Conservation (phyloP, 179 eudicot species). For the Amaranthus tricolor region DNA sequence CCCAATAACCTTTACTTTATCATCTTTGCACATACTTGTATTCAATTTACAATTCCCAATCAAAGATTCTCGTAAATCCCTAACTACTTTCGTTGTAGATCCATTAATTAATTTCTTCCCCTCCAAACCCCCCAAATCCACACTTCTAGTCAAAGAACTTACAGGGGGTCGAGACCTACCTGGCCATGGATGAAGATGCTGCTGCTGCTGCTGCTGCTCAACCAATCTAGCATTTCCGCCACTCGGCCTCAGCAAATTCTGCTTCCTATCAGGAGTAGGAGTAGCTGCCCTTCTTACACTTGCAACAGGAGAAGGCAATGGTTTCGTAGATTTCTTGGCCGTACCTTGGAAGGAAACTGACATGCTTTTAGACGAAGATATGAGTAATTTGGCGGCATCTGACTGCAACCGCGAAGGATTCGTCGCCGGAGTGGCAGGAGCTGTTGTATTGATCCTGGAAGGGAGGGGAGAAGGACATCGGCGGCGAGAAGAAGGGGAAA, state of each 20-base stretch:
- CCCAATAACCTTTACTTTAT: conserved; percentile 32
- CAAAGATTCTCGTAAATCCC: conserved; percentile 48
- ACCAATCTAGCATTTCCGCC: conserved; percentile 44
- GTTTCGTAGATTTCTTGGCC: conserved; percentile 16
- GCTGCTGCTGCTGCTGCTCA: conserved; percentile 41
- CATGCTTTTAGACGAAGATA: conserved; percentile 31
- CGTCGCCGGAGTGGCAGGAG: conserved; percentile 15
- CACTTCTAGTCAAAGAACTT: conserved; percentile 53
- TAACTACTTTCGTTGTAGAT: conserved; percentile 57
- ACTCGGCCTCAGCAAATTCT: conserved; percentile 20
- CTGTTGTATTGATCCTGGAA: conserved; percentile 6
- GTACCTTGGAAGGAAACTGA: conserved; percentile 43
- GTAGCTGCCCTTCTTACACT: conserved; percentile 15
- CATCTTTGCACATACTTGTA: conserved; percentile 44
- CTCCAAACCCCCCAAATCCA: conserved; percentile 54
- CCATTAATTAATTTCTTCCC: conserved; percentile 41
- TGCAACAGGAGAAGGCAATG: conserved; percentile 23
- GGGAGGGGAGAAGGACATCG: conserved; percentile 32
- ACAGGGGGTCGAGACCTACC: conserved; percentile 41
- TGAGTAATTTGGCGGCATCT: conserved; percentile 33
- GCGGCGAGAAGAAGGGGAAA: conserved; percentile 27
- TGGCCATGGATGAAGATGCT: conserved; percentile 52
- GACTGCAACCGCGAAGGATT: conserved; percentile 32
- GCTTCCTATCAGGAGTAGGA: conserved; percentile 35
- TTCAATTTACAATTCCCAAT: conserved; percentile 32